Base-by-base conservation (phyloP, 1,139 yeast genomes). In the Suhomyces maxii region DNA sequence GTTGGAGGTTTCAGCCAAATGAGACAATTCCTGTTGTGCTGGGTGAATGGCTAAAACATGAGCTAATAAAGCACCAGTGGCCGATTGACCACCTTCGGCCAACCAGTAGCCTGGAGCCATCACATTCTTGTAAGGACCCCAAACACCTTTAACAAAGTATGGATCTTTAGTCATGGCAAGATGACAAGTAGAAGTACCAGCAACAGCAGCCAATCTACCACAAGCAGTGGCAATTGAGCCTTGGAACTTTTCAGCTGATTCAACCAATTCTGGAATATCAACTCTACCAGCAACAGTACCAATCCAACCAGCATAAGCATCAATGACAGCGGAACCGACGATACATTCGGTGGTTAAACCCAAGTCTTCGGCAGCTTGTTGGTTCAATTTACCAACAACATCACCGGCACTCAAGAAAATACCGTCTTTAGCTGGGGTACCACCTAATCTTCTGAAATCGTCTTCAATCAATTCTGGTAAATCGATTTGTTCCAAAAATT, bases 31-130 rank as follows among this genome's bases (percentile, higher is more conserved):
- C 8, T 80, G 73, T 55, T 83, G 83, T 0, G 98, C 96, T 0
- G 97, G 97, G 61, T 93, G 99, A 13, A 87, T 84, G 6, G 89
- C 77, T 52, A 93, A 69, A n/a, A 91, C 95, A 66, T 89, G 96
- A 3, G 93, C 95, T 56, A 93, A 77, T 42, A 93, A 77, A 34
- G 95, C 97, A 54, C 99, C 99, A 2, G 99, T 93, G 62, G 96
- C 87, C 18, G 95, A 86, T 68, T 93, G 99, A 14, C 99, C 99
- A 60, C 99, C 99, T 70, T 93, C 99, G n/a, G 98, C 96, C 57
- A 90, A 77, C 98, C 98, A 93, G 60, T 78, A 85, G 10, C 84
- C 90, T 34, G 89, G 87, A 14, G 95, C 88, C 74, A 93, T 77
- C 9, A 89, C 96, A 64, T 91, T 96, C 59, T 90, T 80, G 69